Evolutionary conservation across 768 basidiomycete genomes (phyloP).

Genomic region (Xanthoconium purpureum): DNA sequence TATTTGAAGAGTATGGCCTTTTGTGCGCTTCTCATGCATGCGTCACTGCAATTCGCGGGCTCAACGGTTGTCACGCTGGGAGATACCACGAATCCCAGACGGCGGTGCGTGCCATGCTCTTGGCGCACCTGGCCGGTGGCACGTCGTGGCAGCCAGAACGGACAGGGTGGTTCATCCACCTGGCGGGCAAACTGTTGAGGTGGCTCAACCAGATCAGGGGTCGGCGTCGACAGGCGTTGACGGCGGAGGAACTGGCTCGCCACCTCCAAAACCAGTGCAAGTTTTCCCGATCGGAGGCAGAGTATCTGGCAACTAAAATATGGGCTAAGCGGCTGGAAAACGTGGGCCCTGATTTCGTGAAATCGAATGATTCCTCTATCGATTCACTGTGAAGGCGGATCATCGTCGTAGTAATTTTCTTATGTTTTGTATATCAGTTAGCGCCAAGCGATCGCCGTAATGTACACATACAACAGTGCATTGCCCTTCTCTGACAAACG

Average conservation of each 20-base stretch:
- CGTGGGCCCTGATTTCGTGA: conserved; percentile 23
- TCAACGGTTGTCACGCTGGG: conserved; percentile 17
- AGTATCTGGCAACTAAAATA: conserved; percentile 23
- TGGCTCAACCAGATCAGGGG: conserved; percentile 19
- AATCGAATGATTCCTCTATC: conserved; percentile 15
- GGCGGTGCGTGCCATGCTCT: conserved; percentile 22
- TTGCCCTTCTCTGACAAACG: neutral
- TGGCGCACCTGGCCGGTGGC: conserved; percentile 12
- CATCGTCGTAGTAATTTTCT: neutral
- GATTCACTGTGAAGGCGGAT: conserved; percentile 2
- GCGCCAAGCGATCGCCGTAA: neutral
- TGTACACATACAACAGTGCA: neutral
- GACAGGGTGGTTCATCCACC: conserved; percentile 23
- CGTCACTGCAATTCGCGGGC: conserved; percentile 35
- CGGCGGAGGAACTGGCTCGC: conserved; percentile 16
- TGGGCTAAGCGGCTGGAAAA: conserved; percentile 21
- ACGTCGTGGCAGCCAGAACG: conserved; percentile 23
- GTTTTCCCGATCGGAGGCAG: conserved; percentile 21
- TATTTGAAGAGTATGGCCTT: conserved; percentile 28
- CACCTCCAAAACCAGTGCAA: conserved; percentile 24
- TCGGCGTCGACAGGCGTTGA: conserved; percentile 15
- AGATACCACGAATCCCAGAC: conserved; percentile 35
- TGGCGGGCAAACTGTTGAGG: conserved; percentile 18
- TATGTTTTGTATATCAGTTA: conserved; percentile 6
- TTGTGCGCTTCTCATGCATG: conserved; percentile 36